Conservation (phyloP, 2,329 filamentous ascomycete genomes). For the Fusarium robinianum region DNA sequence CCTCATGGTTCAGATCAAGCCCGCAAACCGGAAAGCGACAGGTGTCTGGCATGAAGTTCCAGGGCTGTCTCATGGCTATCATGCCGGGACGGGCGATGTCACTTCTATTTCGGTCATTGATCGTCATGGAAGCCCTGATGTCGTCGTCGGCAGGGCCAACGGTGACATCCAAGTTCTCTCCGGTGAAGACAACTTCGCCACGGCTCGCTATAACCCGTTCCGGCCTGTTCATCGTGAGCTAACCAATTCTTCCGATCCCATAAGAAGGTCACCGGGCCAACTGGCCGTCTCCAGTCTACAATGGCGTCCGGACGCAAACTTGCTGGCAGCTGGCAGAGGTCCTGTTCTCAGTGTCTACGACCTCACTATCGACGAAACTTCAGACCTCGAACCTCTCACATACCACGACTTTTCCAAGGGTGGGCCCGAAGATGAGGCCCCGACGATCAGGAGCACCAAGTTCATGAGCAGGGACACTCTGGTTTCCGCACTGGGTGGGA, state of each 20-base stretch:
- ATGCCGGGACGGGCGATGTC: constrained; percentile 54
- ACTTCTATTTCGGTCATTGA: constrained; percentile 53
- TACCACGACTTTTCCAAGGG: constrained; percentile 36
- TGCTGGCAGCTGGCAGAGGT: constrained; percentile 41
- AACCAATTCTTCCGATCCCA: constrained; percentile 17
- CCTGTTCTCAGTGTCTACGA: constrained; percentile 39
- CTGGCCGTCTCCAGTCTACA: constrained; percentile 42
- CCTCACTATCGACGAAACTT: constrained; percentile 22
- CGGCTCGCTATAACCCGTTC: constrained; percentile 32
- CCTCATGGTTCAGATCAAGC: constrained; percentile 49
- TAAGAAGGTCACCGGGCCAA: constrained; percentile 38
- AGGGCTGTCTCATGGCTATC: constrained; percentile 47
- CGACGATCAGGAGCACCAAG: constrained; percentile 44
- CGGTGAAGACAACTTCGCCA: constrained; percentile 38
- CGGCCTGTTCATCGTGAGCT: constrained; percentile 13
- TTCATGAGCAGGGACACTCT: constrained; percentile 52
- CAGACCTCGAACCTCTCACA: constrained; percentile 24
- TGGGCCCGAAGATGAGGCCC: constrained; percentile 25
- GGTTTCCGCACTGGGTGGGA: constrained; percentile 51
- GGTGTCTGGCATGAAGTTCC: constrained; percentile 45
- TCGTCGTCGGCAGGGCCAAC: constrained; percentile 55
- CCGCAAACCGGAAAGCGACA: constrained; percentile 27
- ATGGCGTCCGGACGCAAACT: constrained; percentile 37
- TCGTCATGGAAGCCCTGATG: constrained; percentile 36
- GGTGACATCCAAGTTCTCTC: constrained; percentile 54